Base-by-base conservation (phyloP, 768 basidiomycete species). In the Ramaria sp. region DNA sequence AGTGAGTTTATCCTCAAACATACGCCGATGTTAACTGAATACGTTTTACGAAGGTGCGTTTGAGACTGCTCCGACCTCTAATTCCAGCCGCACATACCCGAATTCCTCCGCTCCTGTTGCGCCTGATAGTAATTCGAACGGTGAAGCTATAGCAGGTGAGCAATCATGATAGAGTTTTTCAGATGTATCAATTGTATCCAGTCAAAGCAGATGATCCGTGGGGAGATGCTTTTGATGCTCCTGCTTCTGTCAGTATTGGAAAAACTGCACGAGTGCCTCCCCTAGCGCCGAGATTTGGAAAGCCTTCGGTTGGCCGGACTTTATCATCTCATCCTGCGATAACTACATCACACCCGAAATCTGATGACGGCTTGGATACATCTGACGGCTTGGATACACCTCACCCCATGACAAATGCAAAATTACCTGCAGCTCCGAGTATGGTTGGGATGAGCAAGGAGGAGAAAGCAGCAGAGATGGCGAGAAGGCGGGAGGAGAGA, bases 381-480 rank as follows among this genome's bases (percentile, higher is more conserved):
- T 19, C 27, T 27, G 33, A 52, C 20, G 46, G 52, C 22, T 27
- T 17, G 24, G 51, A 43, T 19, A 49, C 7, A 20, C 15, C 27
- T 27, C 22, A 17, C 19, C 51, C 34, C 46, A 45, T 17, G 20
- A 22, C 19, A 34, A 38, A 30, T 59, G 30, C 53, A 20, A 54
- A 63, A 3, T 64, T 59, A 51, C 57, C 67, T n/a, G 49, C 65
- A n/a, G 55, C 70, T 1, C 62, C 65, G 24, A 72, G 75, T 55
- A 69, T 78, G 27, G 69, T 68, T 1, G 73, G 72, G 0, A 74
- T 91, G 77, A 78, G 80, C 27, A 96, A 92, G 68, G 95, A 96
- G 68, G 92, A 94, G 63, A 95, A 88, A 69, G 89, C 89, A 1
- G 83, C 82, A n/a, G 91, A 96, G 73, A 86, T 97, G 83, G 87